phyloP scores from a whole-genome alignment of 257 asterid species.

The Anisodus acutangulus region DNA sequence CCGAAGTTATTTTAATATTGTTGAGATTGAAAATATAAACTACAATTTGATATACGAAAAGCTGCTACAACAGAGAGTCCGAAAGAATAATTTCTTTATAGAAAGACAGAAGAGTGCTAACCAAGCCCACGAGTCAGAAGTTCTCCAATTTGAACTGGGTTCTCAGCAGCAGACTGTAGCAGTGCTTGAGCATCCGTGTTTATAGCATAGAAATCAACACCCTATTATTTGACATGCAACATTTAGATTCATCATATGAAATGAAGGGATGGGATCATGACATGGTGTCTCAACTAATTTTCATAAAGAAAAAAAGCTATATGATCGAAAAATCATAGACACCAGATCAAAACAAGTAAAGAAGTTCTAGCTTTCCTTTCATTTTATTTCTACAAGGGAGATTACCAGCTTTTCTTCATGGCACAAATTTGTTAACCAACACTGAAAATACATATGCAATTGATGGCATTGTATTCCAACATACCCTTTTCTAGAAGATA shows the following conservation, averaged over 20 bases:
- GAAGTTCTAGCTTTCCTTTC: too few species aligned
- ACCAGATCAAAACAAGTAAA: not conserved
- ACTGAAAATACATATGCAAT: not conserved
- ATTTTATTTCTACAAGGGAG: too few species aligned
- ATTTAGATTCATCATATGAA: constrained; percentile 31
- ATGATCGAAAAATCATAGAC: not conserved
- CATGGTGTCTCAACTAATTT: not conserved
- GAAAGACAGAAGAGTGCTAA: constrained; percentile 46
- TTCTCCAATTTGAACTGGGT: constrained; percentile 96
- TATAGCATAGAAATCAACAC: constrained; percentile 95
- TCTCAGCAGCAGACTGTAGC: constrained; percentile 81
- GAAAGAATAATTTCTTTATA: not conserved
- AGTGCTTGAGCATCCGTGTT: constrained; percentile 98
- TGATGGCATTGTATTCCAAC: constrained; percentile 8
- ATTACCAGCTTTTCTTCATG: not conserved
- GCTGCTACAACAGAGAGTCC: not conserved
- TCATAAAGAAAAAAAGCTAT: not conserved
- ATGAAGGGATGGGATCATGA: constrained; percentile 24
- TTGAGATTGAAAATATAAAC: not conserved
- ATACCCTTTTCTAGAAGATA: not conserved
- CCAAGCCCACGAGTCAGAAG: constrained; percentile 99
- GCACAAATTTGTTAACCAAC: not conserved
- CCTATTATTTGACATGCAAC: constrained; percentile 50
- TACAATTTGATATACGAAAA: not conserved
- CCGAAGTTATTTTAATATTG: not conserved